These are phyloP conservation scores for Musa troglodytarum DNA, from an alignment of 176 grass and related monocot genomes.

Conservation along the genomic window DNA sequence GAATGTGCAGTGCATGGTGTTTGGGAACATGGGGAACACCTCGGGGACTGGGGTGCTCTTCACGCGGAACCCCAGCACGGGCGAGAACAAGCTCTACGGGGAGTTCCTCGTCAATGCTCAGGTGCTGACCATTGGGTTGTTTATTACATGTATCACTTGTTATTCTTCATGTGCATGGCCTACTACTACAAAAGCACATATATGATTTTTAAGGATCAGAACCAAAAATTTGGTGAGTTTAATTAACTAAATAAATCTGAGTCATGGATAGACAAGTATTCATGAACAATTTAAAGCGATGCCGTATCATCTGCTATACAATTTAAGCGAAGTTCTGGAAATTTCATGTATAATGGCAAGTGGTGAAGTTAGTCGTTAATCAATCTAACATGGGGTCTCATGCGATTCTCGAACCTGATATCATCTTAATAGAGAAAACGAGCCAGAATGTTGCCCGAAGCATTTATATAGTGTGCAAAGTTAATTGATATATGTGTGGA, in stretches of 20 bases:
- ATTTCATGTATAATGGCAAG: no score
- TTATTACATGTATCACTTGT: background rate
- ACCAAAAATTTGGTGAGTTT: background rate
- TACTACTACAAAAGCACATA: no score
- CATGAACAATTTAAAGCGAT: no score
- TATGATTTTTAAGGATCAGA: background rate
- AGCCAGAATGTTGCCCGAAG: background rate
- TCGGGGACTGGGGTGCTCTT: constrained; percentile 94
- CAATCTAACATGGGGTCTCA: no score
- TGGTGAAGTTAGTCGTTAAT: no score
- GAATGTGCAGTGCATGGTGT: constrained; percentile 97
- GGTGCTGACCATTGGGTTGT: constrained; percentile 19
- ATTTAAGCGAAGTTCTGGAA: no score
- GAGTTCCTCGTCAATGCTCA: constrained; percentile 93
- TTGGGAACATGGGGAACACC: constrained; percentile 92
- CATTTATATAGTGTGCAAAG: background rate
- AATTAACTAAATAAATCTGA: no score
- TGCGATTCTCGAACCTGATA: no score
- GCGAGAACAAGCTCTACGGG: constrained; percentile 94
- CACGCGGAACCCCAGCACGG: constrained; percentile 85
- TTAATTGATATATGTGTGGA: background rate
- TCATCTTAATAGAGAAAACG: background rate
- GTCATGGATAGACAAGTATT: no score
- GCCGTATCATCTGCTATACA: no score
- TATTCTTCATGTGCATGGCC: background rate